Evolutionary conservation across 2,329 filamentous ascomycete species (phyloP).

Genomic region (Aspergillus neotritici): DNA sequence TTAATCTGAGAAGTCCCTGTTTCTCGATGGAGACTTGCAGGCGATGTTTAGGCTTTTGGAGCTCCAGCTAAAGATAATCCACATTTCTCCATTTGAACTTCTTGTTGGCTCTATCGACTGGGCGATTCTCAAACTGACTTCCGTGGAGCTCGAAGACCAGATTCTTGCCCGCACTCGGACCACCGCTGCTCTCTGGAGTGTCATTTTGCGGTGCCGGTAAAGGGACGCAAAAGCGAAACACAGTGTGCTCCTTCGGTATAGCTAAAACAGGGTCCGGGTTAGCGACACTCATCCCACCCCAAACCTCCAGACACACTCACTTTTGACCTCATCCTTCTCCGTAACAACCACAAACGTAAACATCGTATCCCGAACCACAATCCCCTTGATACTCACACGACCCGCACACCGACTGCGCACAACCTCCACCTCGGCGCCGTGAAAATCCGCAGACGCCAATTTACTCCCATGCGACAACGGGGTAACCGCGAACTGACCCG

Average conservation of each 20-base stretch:
- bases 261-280: slow-evolving; percentile 32
- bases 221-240: slow-evolving; percentile 72
- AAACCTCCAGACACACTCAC: slow-evolving; percentile 34
- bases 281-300: neutral
- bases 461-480: slow-evolving; percentile 52
- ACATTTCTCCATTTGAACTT: slow-evolving; percentile 87
- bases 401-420: slow-evolving; percentile 74
- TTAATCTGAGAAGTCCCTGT: neutral
- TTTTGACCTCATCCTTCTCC: slow-evolving; percentile 62
- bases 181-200: slow-evolving; percentile 12
- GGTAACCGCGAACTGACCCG: slow-evolving; percentile 43
- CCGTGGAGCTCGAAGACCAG: slow-evolving; percentile 82
- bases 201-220: slow-evolving; percentile 25
- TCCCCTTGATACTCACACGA: slow-evolving; percentile 75
- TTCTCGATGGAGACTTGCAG: neutral
- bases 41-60: too few relatives aligned
- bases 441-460: slow-evolving; percentile 79
- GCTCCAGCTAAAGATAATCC: slow-evolving; percentile 57
- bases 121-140: slow-evolving; percentile 75
- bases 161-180: slow-evolving; percentile 28
- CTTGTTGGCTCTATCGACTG: slow-evolving; percentile 78
- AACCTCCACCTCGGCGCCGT: slow-evolving; percentile 78
- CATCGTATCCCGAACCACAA: slow-evolving; percentile 82
- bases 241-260: slow-evolving; percentile 83
- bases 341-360: slow-evolving; percentile 84